Conservation (phyloP, 2,329 filamentous ascomycete species). For the Scopulariopsis brevicaulis region DNA sequence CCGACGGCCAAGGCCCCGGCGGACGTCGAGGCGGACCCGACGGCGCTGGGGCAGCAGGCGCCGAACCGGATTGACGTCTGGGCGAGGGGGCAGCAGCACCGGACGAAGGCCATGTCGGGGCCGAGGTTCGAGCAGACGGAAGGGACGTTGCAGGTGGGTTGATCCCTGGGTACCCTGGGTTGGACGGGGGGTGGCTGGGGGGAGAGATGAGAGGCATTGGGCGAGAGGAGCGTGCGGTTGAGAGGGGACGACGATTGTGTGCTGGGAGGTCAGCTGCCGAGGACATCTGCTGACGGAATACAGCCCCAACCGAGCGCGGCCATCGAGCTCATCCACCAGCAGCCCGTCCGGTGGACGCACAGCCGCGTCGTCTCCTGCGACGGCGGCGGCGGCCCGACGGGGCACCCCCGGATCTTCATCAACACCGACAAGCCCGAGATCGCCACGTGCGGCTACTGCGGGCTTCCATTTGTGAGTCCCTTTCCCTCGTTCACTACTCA, state of each 20-base stretch:
- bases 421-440: constrained; percentile 98
- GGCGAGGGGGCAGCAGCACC: constrained; percentile 75
- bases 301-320: constrained; percentile 83
- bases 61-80: constrained; percentile 76
- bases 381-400: constrained; percentile 79
- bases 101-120: constrained; percentile 78
- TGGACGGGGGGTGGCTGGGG: no score
- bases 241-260: background rate
- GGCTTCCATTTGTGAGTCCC: constrained; percentile 75
- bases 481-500: background rate
- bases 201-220: background rate
- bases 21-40: constrained; percentile 19
- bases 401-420: constrained; percentile 92
- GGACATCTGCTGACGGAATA: background rate
- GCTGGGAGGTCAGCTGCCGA: background rate
- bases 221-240: background rate
- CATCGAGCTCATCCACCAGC: constrained; percentile 92
- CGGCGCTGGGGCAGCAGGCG: constrained; percentile 45
- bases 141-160: constrained; percentile 74
- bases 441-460: constrained; percentile 82
- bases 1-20: constrained; percentile 25
- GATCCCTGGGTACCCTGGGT: background rate
- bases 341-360: constrained; percentile 88
- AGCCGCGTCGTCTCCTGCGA: constrained; percentile 76
- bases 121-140: constrained; percentile 97